These are phyloP conservation scores for Ambrosia artemisiifolia DNA, from an alignment of 129 eudicot species.

Conservation along the genomic window DNA sequence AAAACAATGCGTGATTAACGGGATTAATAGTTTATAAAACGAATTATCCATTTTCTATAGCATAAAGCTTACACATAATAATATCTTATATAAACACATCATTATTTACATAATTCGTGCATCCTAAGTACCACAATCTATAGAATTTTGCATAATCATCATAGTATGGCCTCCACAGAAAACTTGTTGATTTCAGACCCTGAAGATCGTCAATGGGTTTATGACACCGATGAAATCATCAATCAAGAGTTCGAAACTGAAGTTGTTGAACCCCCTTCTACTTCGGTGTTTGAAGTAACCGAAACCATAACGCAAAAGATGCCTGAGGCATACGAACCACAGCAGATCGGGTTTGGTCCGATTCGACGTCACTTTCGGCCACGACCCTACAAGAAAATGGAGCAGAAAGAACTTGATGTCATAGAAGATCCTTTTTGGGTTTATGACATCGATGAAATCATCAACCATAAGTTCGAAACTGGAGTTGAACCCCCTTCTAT, in stretches of 20 bases:
- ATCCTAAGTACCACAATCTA: not conserved
- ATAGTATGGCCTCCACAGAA: slow-evolving; percentile 1
- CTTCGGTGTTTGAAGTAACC: slow-evolving; percentile 1
- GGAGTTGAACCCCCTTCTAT: not conserved
- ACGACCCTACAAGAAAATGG: slow-evolving; percentile 34
- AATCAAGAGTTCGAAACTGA: not conserved
- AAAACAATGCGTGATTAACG: not conserved
- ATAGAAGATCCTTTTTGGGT: too few species aligned
- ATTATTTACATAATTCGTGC: not conserved
- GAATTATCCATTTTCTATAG: too few species aligned
- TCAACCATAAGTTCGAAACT: slow-evolving; percentile 1
- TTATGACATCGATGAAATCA: not conserved
- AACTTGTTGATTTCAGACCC: slow-evolving; percentile 3
- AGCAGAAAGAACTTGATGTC: slow-evolving; percentile 39
- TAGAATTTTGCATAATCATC: not conserved
- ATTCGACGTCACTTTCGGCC: slow-evolving; percentile 35
- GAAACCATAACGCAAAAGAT: slow-evolving; percentile 8
- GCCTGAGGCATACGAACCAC: slow-evolving; percentile 42
- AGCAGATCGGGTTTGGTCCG: slow-evolving; percentile 43
- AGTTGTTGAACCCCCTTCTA: not conserved
- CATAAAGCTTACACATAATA: not conserved
- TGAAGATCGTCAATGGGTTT: slow-evolving; percentile 4
- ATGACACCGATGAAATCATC: not conserved
- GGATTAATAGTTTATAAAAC: not conserved
- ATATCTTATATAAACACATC: not conserved